These are phyloP conservation scores for Trichoderma citrinoviride DNA, from an alignment of 2,329 filamentous ascomycete genomes.

Conservation along the genomic window DNA sequence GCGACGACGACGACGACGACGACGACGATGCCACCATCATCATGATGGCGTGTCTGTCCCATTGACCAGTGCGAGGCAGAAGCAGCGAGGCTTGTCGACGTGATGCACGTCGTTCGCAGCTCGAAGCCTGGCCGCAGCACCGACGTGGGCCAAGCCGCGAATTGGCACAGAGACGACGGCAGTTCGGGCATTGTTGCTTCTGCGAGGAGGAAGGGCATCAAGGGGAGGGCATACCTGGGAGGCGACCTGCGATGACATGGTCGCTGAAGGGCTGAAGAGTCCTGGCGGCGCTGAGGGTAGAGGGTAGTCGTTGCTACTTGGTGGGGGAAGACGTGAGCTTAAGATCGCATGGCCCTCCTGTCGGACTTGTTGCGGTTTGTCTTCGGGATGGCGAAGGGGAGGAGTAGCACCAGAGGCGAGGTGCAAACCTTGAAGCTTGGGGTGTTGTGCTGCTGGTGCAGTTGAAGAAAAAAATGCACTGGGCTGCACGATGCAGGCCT, in stretches of 20 bases:
- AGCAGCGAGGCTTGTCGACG: background rate
- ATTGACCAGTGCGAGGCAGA: no score
- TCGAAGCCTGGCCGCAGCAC: background rate
- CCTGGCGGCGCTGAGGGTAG: constrained; percentile 36
- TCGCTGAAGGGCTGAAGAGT: constrained; percentile 40
- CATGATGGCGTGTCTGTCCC: background rate
- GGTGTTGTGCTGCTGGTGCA: constrained; percentile 23
- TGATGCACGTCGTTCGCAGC: background rate
- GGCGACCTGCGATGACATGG: constrained; percentile 59
- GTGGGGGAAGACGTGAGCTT: constrained; percentile 31
- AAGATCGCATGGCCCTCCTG: constrained; percentile 41
- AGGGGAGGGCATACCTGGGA: constrained; percentile 47
- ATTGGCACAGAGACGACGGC: constrained; percentile 9
- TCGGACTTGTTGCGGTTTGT: constrained; percentile 17
- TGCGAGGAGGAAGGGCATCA: background rate
- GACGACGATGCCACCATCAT: background rate
- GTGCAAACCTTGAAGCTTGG: constrained; percentile 12
- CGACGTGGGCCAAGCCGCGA: constrained; percentile 3
- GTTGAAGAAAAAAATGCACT: constrained; percentile 23
- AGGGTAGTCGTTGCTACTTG: constrained; percentile 33
- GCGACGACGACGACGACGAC: background rate
- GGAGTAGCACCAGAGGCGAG: constrained; percentile 15
- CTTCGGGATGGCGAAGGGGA: constrained; percentile 2
- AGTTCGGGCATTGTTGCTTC: background rate
- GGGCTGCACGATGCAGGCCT: constrained; percentile 22